Evolutionary conservation across 2,329 filamentous ascomycete species (phyloP).

Genomic region (Aspergillus novofumigatus): DNA sequence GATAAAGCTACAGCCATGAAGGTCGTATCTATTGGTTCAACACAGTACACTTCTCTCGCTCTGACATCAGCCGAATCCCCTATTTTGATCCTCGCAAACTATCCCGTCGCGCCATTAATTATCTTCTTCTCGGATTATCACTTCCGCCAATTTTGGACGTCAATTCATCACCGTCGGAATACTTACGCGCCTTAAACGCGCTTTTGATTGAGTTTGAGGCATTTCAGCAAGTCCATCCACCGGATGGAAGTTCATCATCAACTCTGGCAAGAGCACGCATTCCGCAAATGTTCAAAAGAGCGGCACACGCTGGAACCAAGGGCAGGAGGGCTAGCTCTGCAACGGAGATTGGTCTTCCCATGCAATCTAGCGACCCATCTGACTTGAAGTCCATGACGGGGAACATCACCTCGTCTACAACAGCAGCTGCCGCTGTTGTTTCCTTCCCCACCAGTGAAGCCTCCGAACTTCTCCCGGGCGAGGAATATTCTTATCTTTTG

Average conservation of each 20-base stretch:
- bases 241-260: constrained; percentile 65
- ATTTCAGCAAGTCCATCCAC: constrained; percentile 81
- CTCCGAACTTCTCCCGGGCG: constrained; percentile 67
- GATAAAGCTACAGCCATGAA: constrained; percentile 63
- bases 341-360: constrained; percentile 55
- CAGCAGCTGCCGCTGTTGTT: constrained; percentile 34
- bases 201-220: constrained; percentile 89
- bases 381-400: constrained; percentile 46
- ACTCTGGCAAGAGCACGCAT: constrained; percentile 74
- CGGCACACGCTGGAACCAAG: constrained; percentile 54
- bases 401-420: constrained; percentile 35
- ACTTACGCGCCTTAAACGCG: constrained; percentile 78
- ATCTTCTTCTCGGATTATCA: constrained; percentile 86
- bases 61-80: constrained; percentile 74
- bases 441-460: constrained; percentile 46
- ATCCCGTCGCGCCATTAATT: constrained; percentile 86
- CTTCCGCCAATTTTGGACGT: constrained; percentile 86
- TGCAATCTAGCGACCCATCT: constrained; percentile 45
- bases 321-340: constrained; percentile 56
- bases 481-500: constrained; percentile 82
- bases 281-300: constrained; percentile 75
- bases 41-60: constrained; percentile 83
- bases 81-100: constrained; percentile 83
- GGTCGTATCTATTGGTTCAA: constrained; percentile 98
- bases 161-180: constrained; percentile 72